Base-by-base conservation (phyloP, 2,329 filamentous ascomycete genomes). In the Onygenales sp. region DNA sequence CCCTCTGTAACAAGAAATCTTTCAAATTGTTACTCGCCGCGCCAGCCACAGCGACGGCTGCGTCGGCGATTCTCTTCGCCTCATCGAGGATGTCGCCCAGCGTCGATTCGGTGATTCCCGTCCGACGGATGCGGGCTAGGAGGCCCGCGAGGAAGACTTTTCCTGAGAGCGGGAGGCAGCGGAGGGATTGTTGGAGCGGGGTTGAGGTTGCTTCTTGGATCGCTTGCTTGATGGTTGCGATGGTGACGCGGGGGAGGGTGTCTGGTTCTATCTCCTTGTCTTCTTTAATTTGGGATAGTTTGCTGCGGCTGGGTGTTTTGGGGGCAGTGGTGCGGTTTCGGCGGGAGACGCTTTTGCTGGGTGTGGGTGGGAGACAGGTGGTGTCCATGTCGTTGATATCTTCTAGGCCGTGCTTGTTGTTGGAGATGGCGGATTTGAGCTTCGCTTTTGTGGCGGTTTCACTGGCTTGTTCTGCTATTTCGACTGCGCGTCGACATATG, bases 151-250 rank as follows among this genome's bases (percentile, higher is more conserved):
- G 82, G 60, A 97, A 84, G 37, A 97, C 76, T 65, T 96, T 96
- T 10, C 86, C 84, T 31, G 85, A 80, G 42, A 96, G 78, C 0
- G 93, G 88, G 21, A 97, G 79, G 14, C 84, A 81, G 49, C 89
- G 86, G 37, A 98, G 79, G 64, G 90, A 90, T 66, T 93, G 88
- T 66, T 96, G 92, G 54, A 96, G 76, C 2, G 93, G 93, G 53
- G 88, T 95, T 3, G 87, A 90, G 0, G 92, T 97, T 4, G 92
- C 91, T 73, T 98, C 93, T 63, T 87, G 88, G 69, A 98, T 97
- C 37, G 93, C 93, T 65, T 88, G 84, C 69, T 95, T 95, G 67
- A 97, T 87, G 3, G 89, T 96, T 51, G 87, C 84, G 63, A 97
- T 96, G 1, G 90, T 96, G 42, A 98, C 93, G 50, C 85, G 80